A percentile compares a stretch with the other conserved stretches of the same genome.
Conservation (phyloP, 2,329 filamentous ascomycete genomes). For the Clarireedia sp. region DNA sequence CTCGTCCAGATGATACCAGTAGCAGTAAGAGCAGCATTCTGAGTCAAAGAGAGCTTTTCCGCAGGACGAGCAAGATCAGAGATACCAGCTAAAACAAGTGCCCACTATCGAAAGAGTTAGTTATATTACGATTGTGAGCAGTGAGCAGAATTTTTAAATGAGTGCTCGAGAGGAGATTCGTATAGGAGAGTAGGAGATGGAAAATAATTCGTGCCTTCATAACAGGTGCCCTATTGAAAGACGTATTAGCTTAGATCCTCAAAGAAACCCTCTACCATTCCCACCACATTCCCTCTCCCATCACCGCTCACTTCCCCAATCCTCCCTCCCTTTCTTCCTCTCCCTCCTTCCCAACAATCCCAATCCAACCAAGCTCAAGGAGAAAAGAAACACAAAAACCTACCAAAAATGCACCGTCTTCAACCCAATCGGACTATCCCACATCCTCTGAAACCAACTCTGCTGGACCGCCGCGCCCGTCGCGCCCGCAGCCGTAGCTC, state of each 20-base stretch:
- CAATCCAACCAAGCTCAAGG: neutral
- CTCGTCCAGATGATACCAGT: constrained; percentile 97
- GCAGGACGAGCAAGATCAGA: constrained; percentile 87
- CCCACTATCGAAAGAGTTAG: constrained; percentile 50
- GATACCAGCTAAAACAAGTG: constrained; percentile 82
- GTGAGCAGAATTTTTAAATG: neutral
- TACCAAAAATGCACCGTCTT: constrained; percentile 99
- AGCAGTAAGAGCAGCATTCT: constrained; percentile 82
- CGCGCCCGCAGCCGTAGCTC: constrained; percentile 40
- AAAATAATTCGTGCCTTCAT: constrained; percentile 58
- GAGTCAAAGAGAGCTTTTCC: constrained; percentile 85
- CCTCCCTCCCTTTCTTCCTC: neutral
- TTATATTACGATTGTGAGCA: neutral
- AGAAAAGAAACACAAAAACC: constrained; percentile 19
- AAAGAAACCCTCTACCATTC: neutral
- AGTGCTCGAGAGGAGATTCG: neutral
- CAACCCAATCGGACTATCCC: constrained; percentile 71
- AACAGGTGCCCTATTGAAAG: constrained; percentile 65
- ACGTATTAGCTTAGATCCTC: too few relatives aligned
- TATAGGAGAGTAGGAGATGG: neutral
- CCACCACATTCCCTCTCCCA: constrained; percentile 1
- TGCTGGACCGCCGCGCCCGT: constrained; percentile 15
- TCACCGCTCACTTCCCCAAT: neutral
- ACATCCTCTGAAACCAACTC: constrained; percentile 69
- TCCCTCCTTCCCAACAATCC: neutral